Conservation (phyloP, 768 basidiomycete species). For the Boletus rubescentipes region DNA sequence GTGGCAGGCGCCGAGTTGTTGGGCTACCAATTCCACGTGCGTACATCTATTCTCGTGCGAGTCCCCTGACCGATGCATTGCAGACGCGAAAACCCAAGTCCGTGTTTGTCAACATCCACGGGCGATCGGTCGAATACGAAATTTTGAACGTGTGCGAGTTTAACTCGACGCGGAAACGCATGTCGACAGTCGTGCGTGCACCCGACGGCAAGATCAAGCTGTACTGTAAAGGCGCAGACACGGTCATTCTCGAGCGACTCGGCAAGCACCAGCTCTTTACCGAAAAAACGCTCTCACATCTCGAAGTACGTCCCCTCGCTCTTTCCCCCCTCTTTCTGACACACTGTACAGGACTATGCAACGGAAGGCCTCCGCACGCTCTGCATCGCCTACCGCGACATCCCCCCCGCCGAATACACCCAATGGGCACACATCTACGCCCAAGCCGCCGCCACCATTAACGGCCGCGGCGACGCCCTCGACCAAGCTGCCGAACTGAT, state of each 20-base stretch:
- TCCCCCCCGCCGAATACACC: conserved; percentile 85
- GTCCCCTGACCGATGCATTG: not conserved
- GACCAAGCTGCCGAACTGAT: conserved; percentile 95
- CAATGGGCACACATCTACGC: conserved; percentile 89
- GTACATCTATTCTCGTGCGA: conserved; percentile 30
- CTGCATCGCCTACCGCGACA: conserved; percentile 93
- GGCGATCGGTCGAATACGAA: conserved; percentile 75
- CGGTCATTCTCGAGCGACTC: conserved; percentile 93
- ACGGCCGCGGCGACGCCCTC: conserved; percentile 90
- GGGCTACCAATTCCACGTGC: conserved; percentile 91
- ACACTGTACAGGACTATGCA: conserved; percentile 73
- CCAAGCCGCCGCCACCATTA: conserved; percentile 92
- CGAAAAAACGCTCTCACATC: conserved; percentile 83
- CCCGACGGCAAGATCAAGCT: conserved; percentile 92
- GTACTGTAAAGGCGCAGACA: conserved; percentile 97
- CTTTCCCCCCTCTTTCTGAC: not conserved
- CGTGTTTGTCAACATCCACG: conserved; percentile 82
- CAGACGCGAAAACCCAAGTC: conserved; percentile 96
- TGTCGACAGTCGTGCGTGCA: conserved; percentile 90
- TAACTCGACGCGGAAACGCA: conserved; percentile 95
- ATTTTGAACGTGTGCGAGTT: conserved; percentile 98
- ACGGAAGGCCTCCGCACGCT: conserved; percentile 95
- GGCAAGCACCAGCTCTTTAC: conserved; percentile 80
- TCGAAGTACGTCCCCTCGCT: conserved; percentile 61
- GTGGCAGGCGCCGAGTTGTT: conserved; percentile 91